Evolutionary conservation across 2,329 filamentous ascomycete species (phyloP), one percentile per base, ranked within the genome.

Genomic region (Trichoderma afroharzianum): DNA sequence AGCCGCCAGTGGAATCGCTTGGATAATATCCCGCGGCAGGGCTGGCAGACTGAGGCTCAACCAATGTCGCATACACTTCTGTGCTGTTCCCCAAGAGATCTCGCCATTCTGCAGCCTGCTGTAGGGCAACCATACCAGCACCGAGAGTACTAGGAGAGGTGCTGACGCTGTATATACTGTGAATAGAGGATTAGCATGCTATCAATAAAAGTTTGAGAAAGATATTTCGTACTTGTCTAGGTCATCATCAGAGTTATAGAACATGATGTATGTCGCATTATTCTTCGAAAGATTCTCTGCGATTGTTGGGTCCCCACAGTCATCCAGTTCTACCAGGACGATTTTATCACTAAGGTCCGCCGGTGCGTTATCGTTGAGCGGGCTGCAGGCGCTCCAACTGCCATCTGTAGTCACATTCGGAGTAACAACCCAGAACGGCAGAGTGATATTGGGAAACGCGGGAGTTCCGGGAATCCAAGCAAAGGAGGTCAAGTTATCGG

Each of bases 211-310:
- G 14, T 7, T 15, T 11, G 9, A 21, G 5, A 9, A 26, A n/a
- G 9, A 32, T 18, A 9, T 36, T 21, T 3, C 30, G 3, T 61
- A 68, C 66, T 33, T 39, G 6, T 15, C 12, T 12, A 68, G 12
- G 5, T 59, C 4, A 7, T 87, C 88, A 47, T 68, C n/a, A 33
- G 18, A 26, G 82, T 90, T 91, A 80, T 91, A 91, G 75, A 90
- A 82, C 74, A 91, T 79, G 67, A 91, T 79, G 73, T 90, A 89
- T 76, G 86, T 85, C 58, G 88, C 90, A 12, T 83, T 83, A 9
- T 82, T 83, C 2, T 81, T 84, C 4, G 86, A 86, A 71, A 80
- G 76, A 2, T 84, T 84, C 80, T 91, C 90, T 11, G 82, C 74
- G 2, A 82, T 81, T 71, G 89, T 90, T 0, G 83, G 82, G 78